Evolutionary conservation across 306 rosid species (phyloP).

Genomic region (Begonia loranthoides): DNA sequence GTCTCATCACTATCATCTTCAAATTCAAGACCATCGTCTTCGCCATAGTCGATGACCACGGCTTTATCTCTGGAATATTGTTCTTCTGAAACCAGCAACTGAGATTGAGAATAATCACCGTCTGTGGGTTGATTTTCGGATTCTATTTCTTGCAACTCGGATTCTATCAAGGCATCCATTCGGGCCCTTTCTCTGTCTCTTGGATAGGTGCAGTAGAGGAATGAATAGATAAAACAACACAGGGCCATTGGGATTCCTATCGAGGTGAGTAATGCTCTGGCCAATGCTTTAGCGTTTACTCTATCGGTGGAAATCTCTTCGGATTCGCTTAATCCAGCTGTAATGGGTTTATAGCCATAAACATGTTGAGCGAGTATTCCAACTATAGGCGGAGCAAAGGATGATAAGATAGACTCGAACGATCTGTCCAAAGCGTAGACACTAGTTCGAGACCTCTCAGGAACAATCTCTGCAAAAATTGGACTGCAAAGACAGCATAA

Average conservation of each 20-base stretch:
- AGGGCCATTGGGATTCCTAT: conserved; percentile 47
- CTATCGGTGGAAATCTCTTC: conserved; percentile 42
- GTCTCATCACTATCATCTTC: conserved; percentile 42
- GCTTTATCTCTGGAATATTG: conserved; percentile 14
- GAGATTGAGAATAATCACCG: conserved; percentile 8
- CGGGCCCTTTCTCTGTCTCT: conserved; percentile 41
- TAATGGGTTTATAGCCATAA: conserved; percentile 69
- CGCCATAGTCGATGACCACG: conserved; percentile 36
- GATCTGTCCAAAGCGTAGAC: conserved; percentile 87
- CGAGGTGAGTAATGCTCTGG: conserved; percentile 38
- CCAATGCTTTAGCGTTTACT: conserved; percentile 36
- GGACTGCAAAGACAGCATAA: conserved; percentile 44
- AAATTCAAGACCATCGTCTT: conserved; percentile 25
- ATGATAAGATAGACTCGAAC: conserved; percentile 71
- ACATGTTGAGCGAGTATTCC: conserved; percentile 78
- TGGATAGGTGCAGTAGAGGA: conserved; percentile 38
- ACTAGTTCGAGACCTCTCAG: conserved; percentile 73
- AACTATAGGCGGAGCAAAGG: conserved; percentile 83
- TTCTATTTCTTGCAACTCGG: conserved; percentile 35
- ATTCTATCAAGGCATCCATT: conserved; percentile 39
- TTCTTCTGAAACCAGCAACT: conserved; percentile 22
- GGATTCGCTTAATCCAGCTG: conserved; percentile 26
- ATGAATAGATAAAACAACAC: conserved; percentile 42
- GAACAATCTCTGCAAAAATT: conserved; percentile 96
- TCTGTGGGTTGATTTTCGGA: conserved; percentile 14